Evolutionary conservation across 225 moss, liverwort and hornwort species (phyloP).

Genomic region (Neckera pumila): DNA sequence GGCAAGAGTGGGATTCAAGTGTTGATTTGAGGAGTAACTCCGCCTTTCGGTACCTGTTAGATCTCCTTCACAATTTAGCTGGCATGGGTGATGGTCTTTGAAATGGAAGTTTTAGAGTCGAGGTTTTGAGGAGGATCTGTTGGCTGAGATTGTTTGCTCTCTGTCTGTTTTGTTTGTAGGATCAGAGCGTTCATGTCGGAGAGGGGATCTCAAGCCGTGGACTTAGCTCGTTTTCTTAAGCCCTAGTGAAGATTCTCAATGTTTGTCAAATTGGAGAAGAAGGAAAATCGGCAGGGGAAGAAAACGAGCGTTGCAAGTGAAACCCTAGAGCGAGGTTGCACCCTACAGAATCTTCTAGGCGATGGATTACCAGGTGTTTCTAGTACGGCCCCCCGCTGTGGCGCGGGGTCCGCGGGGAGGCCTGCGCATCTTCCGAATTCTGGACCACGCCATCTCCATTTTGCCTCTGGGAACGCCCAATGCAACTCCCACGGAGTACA

Average conservation of each 20-base stretch:
- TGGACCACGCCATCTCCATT: constrained; percentile 23
- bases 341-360: background rate
- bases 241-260: background rate
- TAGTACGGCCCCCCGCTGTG: constrained; percentile 18
- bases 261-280: background rate
- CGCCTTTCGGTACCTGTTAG: background rate
- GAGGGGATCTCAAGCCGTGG: background rate
- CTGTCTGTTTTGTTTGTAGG: background rate
- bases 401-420: constrained; percentile 20
- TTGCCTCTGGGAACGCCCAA: constrained; percentile 11
- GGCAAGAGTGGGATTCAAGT: background rate
- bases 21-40: background rate
- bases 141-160: background rate
- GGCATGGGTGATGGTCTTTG: background rate
- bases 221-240: background rate
- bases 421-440: constrained; percentile 25
- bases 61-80: background rate
- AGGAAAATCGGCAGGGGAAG: background rate
- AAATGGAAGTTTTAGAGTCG: background rate
- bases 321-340: background rate
- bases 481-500: constrained; percentile 21
- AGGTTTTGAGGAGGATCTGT: background rate
- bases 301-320: background rate
- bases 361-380: constrained; percentile 55
- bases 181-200: background rate